Percentiles rank a stretch among this genome's conserved stretches.
Conservation (phyloP, 108 stramenopile species). For the Aurantiochytrium sp. region DNA sequence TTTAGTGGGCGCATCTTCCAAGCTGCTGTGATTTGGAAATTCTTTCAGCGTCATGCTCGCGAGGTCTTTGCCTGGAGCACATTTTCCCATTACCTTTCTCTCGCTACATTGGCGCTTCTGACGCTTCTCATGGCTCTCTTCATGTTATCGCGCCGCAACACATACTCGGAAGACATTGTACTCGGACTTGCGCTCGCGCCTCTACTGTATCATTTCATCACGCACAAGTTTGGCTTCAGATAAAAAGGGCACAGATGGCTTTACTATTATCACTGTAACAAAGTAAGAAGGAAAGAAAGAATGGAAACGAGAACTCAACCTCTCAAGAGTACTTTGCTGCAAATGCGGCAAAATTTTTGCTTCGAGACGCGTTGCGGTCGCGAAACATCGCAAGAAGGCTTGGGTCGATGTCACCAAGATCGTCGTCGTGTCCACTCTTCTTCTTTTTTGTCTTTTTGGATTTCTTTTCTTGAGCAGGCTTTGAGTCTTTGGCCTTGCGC, state of each 20-base stretch:
- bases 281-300: too few relatives aligned
- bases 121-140: not conserved
- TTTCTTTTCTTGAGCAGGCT: not conserved
- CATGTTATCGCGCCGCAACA: not conserved
- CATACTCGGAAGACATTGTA: not conserved
- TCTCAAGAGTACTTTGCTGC: not conserved
- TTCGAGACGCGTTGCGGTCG: not conserved
- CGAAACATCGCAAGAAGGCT: not conserved
- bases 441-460: not conserved
- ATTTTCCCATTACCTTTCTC: not conserved
- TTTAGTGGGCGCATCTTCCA: not conserved
- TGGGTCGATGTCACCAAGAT: not conserved
- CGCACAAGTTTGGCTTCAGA: not conserved
- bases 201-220: not conserved
- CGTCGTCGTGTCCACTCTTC: not conserved
- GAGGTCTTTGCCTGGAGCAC: not conserved
- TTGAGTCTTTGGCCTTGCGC: not conserved
- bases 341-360: not conserved
- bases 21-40: not conserved
- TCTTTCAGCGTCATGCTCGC: not conserved
- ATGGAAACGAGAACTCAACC: too few relatives aligned
- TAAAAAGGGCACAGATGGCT: not conserved
- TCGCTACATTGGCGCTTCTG: not conserved
- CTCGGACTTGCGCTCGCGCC: not conserved
- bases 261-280: too few relatives aligned